Base-by-base conservation (phyloP, 2,329 filamentous ascomycete species). In the Thielaviopsis populi region DNA sequence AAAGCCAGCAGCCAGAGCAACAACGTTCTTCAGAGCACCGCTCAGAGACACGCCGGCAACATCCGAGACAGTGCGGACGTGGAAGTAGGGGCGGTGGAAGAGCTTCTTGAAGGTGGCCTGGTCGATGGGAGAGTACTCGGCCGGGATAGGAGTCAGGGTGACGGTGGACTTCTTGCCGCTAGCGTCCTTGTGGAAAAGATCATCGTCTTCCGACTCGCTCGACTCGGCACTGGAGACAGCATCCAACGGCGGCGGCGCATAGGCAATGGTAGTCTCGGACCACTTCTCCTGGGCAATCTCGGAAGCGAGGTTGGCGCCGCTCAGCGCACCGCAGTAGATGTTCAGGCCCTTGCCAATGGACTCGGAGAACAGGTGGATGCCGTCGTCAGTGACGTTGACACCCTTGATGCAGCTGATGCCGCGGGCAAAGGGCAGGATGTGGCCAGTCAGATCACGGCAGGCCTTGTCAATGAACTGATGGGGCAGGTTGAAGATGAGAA, bases 351-450 rank as follows among this genome's bases (percentile, higher is more conserved):
- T 85, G 65, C 91, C 91, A 72, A 99, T 99, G 74, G 87, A 90
- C 76, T 99, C 94, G 63, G 89, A 95, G 78, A 99, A 96, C 63
- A 99, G 82, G 70, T 85, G 86, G 69, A 97, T 85, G 63, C 88
- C 89, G 61, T 89, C 85, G 70, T 92, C 88, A 3, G 88, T 86
- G 41, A 99, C 94, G 69, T 95, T 88, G 67, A 99, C 91, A 69
- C 94, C 94, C 80, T 99, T 99, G 77, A 97, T 96, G 75, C 94
- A 99, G 72, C 90, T 95, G 71, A 99, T 91, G 66, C 91, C 94
- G 67, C 95, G 85, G 30, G 94, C 92, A 71, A 85, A 97, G 6
- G 94, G 94, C 37, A 96, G 76, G 68, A 96, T 95, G 70, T 96
- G 86, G 66, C 92, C 94, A 71, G 87, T 81, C 67, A 99, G 80